Evolutionary conservation across 2,329 filamentous ascomycete species (phyloP).

Genomic region (Ophiostoma tasmaniense): DNA sequence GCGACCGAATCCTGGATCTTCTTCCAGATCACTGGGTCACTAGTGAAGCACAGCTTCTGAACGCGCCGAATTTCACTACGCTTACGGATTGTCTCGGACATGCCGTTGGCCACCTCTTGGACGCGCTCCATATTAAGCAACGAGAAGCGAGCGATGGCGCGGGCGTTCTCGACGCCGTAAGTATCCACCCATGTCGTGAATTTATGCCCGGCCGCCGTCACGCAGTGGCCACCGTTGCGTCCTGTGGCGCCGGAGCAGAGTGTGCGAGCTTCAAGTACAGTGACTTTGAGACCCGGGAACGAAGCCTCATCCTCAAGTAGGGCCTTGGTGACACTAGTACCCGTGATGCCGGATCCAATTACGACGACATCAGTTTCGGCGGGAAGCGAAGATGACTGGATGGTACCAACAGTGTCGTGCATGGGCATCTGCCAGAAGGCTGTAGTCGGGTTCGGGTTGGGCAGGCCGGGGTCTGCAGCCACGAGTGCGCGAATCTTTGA

Average conservation of each 20-base stretch:
- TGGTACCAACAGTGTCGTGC: constrained; percentile 21
- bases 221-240: constrained; percentile 25
- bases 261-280: constrained; percentile 26
- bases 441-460: constrained; percentile 29
- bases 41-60: not conserved
- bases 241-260: constrained; percentile 26
- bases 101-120: constrained; percentile 10
- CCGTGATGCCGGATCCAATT: constrained; percentile 31
- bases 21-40: constrained; percentile 11
- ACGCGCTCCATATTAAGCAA: constrained; percentile 15
- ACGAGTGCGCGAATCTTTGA: not conserved
- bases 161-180: constrained; percentile 17
- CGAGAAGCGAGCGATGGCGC: constrained; percentile 17
- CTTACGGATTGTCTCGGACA: not conserved
- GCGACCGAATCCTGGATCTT: constrained; percentile 8
- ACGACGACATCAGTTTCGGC: constrained; percentile 26
- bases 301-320: constrained; percentile 23
- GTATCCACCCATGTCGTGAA: constrained; percentile 2
- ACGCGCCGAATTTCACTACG: constrained; percentile 1
- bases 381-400: constrained; percentile 15
- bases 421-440: constrained; percentile 26
- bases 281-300: not conserved
- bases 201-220: constrained; percentile 9
- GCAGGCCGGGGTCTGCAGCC: constrained; percentile 19
- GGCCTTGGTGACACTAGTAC: constrained; percentile 26